Conservation (phyloP, 306 rosid genomes). For the Quercus rubra region DNA sequence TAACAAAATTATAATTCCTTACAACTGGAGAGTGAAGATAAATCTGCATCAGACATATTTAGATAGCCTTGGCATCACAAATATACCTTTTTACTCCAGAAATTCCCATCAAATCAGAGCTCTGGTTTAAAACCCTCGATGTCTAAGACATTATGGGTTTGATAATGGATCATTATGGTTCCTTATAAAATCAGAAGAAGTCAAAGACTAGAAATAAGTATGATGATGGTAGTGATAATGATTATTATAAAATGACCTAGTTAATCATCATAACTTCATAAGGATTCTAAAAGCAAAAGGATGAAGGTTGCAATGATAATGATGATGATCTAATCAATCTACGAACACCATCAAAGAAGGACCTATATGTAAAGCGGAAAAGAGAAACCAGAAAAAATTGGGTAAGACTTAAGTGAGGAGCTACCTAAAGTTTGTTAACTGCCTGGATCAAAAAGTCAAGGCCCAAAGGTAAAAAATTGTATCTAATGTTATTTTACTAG, state of each 20-base stretch:
- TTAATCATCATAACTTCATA: background rate
- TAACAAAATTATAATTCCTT: slow-evolving; percentile 17
- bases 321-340: slow-evolving; percentile 5
- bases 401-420: background rate
- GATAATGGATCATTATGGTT: background rate
- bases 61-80: background rate
- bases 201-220: background rate
- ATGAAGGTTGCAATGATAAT: background rate
- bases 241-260: background rate
- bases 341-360: background rate
- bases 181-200: background rate
- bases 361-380: background rate
- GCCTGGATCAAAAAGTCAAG: slow-evolving; percentile 2
- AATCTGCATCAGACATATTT: background rate
- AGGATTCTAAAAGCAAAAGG: background rate
- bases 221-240: background rate
- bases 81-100: background rate
- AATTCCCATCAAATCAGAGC: background rate
- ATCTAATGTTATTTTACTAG: background rate
- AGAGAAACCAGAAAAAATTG: background rate
- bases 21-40: background rate
- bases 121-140: background rate
- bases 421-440: background rate
- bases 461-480: background rate
- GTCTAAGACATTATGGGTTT: background rate